Percentiles rank a stretch among this genome's conserved stretches.
Conservation (phyloP, 2,329 filamentous ascomycete species). For the Ascochyta viciae-villosae region DNA sequence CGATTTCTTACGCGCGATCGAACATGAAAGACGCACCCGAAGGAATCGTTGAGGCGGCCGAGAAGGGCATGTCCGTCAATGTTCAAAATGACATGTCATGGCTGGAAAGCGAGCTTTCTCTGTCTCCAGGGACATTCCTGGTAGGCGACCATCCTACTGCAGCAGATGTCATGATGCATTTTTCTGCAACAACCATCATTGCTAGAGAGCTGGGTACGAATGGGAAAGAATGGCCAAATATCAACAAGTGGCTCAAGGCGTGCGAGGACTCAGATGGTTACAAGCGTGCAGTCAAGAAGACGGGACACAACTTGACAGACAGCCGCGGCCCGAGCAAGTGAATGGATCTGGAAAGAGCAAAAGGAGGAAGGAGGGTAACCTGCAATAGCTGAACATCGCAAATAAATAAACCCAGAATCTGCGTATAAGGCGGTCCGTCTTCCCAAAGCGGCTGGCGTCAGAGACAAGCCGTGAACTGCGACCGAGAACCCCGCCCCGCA, state of each 20-base stretch:
- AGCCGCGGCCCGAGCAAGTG: not conserved
- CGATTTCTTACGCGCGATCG: constrained; percentile 56
- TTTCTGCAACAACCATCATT: constrained; percentile 52
- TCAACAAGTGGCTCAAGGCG: constrained; percentile 47
- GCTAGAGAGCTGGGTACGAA: constrained; percentile 46
- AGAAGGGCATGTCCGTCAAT: constrained; percentile 51
- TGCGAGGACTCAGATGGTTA: constrained; percentile 48
- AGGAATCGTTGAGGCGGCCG: constrained; percentile 45
- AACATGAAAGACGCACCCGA: constrained; percentile 40
- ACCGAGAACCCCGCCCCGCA: constrained; percentile 13
- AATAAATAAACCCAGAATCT: not conserved
- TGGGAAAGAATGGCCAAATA: constrained; percentile 35
- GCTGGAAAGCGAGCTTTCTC: constrained; percentile 52
- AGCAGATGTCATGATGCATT: constrained; percentile 57
- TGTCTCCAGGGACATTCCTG: constrained; percentile 50
- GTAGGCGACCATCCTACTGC: constrained; percentile 52
- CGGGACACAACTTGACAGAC: constrained; percentile 36
- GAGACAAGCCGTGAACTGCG: constrained; percentile 2
- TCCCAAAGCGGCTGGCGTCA: not conserved
- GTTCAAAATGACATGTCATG: constrained; percentile 56
- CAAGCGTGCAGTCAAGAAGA: constrained; percentile 52
- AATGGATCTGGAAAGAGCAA: not conserved
- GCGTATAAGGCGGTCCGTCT: no score
- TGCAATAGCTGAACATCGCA: not conserved
- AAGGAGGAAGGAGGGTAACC: not conserved